These are phyloP conservation scores for Warburgia ugandensis DNA, from an alignment of 164 flowering plant genomes.

Conservation along the genomic window DNA sequence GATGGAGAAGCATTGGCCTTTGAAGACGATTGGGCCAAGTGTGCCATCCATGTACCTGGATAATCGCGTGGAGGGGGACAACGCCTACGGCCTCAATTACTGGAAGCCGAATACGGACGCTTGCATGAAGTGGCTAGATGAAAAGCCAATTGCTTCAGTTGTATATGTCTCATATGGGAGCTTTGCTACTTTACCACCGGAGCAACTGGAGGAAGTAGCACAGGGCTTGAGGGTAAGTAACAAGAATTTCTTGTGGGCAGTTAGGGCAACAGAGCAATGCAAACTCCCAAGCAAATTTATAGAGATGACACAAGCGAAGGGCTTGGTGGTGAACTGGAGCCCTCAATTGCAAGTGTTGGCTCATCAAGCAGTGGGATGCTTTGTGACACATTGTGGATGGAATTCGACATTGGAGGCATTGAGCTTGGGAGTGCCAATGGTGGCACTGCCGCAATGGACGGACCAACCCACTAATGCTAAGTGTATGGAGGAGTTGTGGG, in stretches of 20 bases:
- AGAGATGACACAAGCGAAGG: not conserved
- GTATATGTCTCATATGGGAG: constrained; percentile 13
- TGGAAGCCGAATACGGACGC: not conserved
- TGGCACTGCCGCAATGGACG: too few species aligned
- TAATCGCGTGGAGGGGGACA: not conserved
- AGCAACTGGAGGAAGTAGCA: constrained; percentile 10
- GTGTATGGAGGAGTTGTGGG: too few species aligned
- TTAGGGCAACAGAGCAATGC: not conserved
- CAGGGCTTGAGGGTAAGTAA: not conserved
- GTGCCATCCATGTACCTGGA: not conserved
- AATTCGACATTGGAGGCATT: constrained; percentile 5
- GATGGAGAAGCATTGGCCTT: not conserved
- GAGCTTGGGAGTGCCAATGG: not conserved
- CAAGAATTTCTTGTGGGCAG: constrained; percentile 6
- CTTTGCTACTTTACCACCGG: not conserved
- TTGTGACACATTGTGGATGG: constrained; percentile 10
- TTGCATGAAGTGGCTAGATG: constrained; percentile 6
- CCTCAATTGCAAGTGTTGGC: constrained; percentile 1
- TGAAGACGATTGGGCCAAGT: not conserved
- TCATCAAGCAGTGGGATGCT: constrained; percentile 1
- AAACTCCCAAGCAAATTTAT: not conserved
- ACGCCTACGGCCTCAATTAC: not conserved
- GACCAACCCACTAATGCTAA: too few species aligned
- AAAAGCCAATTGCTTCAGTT: not conserved
- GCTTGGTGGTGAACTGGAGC: not conserved